Percentiles rank a stretch among this genome's conserved stretches.
phyloP scores from a whole-genome alignment of 192 early-diverging fungal species.

The Coemansia sp. region DNA sequence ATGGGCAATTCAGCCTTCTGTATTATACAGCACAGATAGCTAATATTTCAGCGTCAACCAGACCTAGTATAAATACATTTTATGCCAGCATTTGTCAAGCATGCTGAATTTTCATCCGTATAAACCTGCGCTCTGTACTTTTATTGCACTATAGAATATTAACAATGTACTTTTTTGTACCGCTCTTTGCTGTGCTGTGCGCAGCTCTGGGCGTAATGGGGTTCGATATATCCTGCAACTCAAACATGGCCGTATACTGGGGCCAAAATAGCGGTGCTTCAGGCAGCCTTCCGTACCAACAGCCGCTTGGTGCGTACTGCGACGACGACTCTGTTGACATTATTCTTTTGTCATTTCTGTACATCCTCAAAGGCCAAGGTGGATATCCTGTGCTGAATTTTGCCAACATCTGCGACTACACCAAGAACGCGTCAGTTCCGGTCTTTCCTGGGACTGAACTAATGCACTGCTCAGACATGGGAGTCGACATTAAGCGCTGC shows the following conservation, averaged over 20 bases:
- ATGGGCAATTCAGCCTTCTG: neutral
- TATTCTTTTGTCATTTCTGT: conserved; percentile 63
- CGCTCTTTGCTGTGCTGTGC: conserved; percentile 4
- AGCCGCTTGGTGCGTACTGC: conserved; percentile 62
- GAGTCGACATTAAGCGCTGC: conserved; percentile 68
- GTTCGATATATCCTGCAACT: conserved; percentile 55
- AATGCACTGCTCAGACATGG: conserved; percentile 72
- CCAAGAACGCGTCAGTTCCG: conserved; percentile 46
- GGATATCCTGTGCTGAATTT: conserved; percentile 67
- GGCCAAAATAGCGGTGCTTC: conserved; percentile 59
- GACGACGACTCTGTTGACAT: conserved; percentile 56
- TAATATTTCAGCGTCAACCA: neutral
- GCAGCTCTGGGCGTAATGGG: conserved; percentile 15
- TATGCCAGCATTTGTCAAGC: neutral
- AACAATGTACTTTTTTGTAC: neutral
- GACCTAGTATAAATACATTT: neutral
- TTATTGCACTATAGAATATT: neutral
- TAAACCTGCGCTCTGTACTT: conserved; percentile 1
- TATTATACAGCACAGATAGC: neutral
- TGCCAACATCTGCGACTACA: conserved; percentile 64
- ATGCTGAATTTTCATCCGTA: neutral
- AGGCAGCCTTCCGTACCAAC: conserved; percentile 38
- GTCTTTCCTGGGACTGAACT: conserved; percentile 60
- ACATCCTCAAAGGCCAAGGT: conserved; percentile 66
- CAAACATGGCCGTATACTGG: conserved; percentile 62